phyloP scores from a whole-genome alignment of 2,329 filamentous ascomycete species.

The Chrysoporthe cubensis region DNA sequence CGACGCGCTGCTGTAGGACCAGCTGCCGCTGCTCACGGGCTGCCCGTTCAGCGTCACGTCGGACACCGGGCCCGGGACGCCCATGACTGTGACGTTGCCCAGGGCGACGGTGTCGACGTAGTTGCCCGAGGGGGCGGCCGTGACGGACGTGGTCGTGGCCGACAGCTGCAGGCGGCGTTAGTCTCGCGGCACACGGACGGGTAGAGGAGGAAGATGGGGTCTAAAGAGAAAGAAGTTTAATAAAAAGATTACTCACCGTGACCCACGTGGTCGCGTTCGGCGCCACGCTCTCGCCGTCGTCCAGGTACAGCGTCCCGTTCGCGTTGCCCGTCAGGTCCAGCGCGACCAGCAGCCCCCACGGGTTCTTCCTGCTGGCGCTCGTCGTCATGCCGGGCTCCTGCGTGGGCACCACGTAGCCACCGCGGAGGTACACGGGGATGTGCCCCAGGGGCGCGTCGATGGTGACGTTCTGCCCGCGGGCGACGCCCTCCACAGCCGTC shows the following conservation, averaged over 20 bases:
- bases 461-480: constrained; percentile 44
- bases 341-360: constrained; percentile 70
- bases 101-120: constrained; percentile 62
- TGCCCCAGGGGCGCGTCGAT: constrained; percentile 60
- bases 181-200: constrained; percentile 9
- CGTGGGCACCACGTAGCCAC: constrained; percentile 68
- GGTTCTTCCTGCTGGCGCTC: constrained; percentile 60
- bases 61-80: constrained; percentile 47
- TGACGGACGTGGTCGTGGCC: constrained; percentile 48
- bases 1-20: constrained; percentile 52
- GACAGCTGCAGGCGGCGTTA: constrained; percentile 41
- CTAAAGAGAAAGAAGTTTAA: neutral
- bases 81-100: constrained; percentile 66
- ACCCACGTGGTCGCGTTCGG: constrained; percentile 61
- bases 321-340: constrained; percentile 60
- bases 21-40: constrained; percentile 43
- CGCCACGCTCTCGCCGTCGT: constrained; percentile 71
- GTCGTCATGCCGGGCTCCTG: constrained; percentile 74
- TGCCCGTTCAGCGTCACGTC: constrained; percentile 58
- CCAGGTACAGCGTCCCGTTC: constrained; percentile 68
- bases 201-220: neutral
- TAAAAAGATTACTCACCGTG: constrained; percentile 39
- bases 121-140: constrained; percentile 51
- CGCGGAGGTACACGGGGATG: constrained; percentile 73
- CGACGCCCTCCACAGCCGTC: constrained; percentile 48